Evolutionary conservation across 2,329 filamentous ascomycete species (phyloP), one percentile per base, ranked within the genome.

Genomic region (Tolypocladium inflatum): DNA sequence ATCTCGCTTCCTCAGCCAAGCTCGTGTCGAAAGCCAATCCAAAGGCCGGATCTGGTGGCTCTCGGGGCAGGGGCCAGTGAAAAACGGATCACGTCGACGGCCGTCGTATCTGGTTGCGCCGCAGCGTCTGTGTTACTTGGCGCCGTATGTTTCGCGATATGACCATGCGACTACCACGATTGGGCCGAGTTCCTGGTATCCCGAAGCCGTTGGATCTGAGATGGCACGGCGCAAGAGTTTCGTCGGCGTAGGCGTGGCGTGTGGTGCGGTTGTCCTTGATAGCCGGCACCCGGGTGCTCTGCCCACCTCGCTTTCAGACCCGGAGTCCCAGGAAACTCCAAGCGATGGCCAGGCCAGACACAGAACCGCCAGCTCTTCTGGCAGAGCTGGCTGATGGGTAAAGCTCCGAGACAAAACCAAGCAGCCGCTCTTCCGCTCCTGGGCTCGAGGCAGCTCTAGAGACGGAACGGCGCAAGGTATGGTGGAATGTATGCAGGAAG

Each of bases 61-160:
- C 50, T 59, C 43, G 38, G 26, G 26, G 21, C 37, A 60, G 58
- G 55, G 58, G 56, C 58, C 58, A 56, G 58, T 56, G 57, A 56
- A 58, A 60, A 60, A 54, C 41, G 57, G 38, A 57, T 62, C 57
- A 58, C 45, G 59, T 61, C 59, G 60, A 62, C 50, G 58, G 58
- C 62, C 63, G 63, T 60, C 53, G 61, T 59, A 59, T 57, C 60
- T 61, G 59, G 60, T 64, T 58, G 63, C 57, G 60, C 61, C 58
- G 63, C 63, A 66, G 61, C 39, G 21, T 54, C 60, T 59, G 64
- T 66, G 61, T 56, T 45, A 65, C 64, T 58, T 55, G 57, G 55
- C 41, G 48, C 60, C 56, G 60, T 56, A 57, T 62, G 61, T 57
- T 45, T 60, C 62, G 60, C 57, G 60, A 64, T 58, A 57, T 55